These are phyloP conservation scores for Phaeomoniella chlamydospora DNA, from an alignment of 2,329 filamentous ascomycete genomes.

Conservation along the genomic window DNA sequence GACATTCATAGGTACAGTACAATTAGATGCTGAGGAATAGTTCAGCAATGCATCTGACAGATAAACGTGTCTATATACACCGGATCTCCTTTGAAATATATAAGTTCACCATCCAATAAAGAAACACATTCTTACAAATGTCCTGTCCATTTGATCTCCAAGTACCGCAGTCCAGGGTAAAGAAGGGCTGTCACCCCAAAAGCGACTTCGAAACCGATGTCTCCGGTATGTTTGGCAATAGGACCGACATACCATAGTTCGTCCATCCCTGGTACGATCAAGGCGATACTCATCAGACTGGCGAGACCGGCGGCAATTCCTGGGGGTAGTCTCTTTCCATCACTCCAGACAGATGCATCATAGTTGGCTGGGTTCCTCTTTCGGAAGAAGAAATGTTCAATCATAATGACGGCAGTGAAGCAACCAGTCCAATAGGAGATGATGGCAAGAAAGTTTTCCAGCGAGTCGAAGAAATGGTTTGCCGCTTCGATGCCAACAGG, in stretches of 20 bases:
- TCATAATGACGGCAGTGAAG: slow-evolving; percentile 25
- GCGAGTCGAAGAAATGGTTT: slow-evolving; percentile 27
- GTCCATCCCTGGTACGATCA: slow-evolving; percentile 24
- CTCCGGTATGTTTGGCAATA: slow-evolving; percentile 16
- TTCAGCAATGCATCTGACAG: too few relatives aligned
- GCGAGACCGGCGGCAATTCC: slow-evolving; percentile 23
- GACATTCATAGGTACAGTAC: too few relatives aligned
- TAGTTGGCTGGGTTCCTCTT: slow-evolving; percentile 12
- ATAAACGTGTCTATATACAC: too few relatives aligned
- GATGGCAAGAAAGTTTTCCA: slow-evolving; percentile 28
- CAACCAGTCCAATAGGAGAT: slow-evolving; percentile 32
- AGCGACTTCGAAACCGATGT: slow-evolving; percentile 21
- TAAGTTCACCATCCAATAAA: too few relatives aligned
- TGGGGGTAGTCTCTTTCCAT: slow-evolving; percentile 20
- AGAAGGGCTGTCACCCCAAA: slow-evolving; percentile 18
- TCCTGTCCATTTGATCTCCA: slow-evolving; percentile 16
- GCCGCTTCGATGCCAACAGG: slow-evolving; percentile 28
- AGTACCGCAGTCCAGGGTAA: slow-evolving; percentile 19
- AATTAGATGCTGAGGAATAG: too few relatives aligned
- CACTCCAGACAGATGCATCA: slow-evolving; percentile 27
- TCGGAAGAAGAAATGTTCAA: slow-evolving; percentile 28
- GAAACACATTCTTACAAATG: not conserved
- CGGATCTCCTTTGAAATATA: too few relatives aligned
- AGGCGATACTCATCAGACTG: slow-evolving; percentile 24
- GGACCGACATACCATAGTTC: slow-evolving; percentile 25